Evolutionary conservation across 108 stramenopile species (phyloP), one percentile per base, ranked within the genome.

Genomic region (Fragilaria crotonensis): DNA sequence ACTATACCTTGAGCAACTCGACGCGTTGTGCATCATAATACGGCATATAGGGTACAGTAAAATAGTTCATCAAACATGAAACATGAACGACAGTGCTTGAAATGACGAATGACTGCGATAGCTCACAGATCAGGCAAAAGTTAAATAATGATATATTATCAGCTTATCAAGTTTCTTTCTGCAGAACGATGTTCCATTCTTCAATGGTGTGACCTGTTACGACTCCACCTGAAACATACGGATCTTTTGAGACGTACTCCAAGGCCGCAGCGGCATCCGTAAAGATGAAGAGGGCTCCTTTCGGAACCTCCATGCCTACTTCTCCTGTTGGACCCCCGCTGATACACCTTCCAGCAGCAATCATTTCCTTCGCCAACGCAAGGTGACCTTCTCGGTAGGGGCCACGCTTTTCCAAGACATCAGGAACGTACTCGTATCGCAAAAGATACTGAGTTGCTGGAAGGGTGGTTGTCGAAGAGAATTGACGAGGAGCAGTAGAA

Each of bases 351-450:
- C 81, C 85, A 32, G 76, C 76, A 25, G 46, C 81, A 54, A 84
- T 77, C 61, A 86, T 60, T 51, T 78, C 33, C 28, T 89, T 78
- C 31, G 84, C 84, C 62, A 93, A 59, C 3, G 58, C 81, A 29
- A 93, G 51, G 57, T 93, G 90, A 45, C 74, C 87, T 25, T 82
- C 87, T 45, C 90, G 72, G 59, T 76, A 72, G 4, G 90, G 90
- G 28, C 75, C 84, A 20, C 90, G 69, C 57, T 86, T 92, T 52
- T 92, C 90, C 49, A 92, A 66, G 4, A 92, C 86, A 58, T 92
- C 90, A 3, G 86, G 86, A 41, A 86, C 64, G 74, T 92, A 92
- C 5, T 86, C 87, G 47, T 92, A 92, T 27, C 33, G 21, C 31
- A 56, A 36, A 33, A 56, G 30, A 56, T 33, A 56, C 18, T 18